phyloP scores from a whole-genome alignment of 371 early-diverging fungal genomes.

The Haplosporangium sp. region DNA sequence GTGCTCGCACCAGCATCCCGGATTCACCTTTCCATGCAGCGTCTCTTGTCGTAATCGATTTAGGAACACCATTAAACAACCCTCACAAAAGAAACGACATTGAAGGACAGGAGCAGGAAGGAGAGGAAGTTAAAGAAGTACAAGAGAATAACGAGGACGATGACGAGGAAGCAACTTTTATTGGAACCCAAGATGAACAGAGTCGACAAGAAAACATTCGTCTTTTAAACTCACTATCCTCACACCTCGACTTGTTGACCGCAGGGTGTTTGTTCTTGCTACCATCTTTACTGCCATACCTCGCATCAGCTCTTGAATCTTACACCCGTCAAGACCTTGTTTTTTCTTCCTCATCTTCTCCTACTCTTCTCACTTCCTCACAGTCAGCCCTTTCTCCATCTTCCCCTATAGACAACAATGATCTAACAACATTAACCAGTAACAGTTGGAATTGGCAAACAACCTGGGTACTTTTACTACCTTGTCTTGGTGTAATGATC shows the following conservation, averaged over 20 bases:
- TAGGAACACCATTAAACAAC: neutral
- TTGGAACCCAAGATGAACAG: neutral
- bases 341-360: slow-evolving; percentile 1
- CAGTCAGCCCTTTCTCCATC: neutral
- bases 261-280: slow-evolving; percentile 42
- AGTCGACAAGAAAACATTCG: neutral
- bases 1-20: neutral
- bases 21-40: neutral
- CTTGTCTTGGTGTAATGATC: slow-evolving; percentile 35
- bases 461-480: slow-evolving; percentile 23
- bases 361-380: neutral
- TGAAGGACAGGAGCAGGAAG: too few species aligned
- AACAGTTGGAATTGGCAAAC: slow-evolving; percentile 14
- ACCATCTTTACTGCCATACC: slow-evolving; percentile 34
- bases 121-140: neutral
- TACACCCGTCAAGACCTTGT: slow-evolving; percentile 1
- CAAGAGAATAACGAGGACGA: too few species aligned
- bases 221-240: slow-evolving; percentile 9
- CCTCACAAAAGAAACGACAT: neutral
- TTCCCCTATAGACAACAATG: neutral
- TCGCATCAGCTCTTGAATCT: slow-evolving; percentile 39
- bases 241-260: slow-evolving; percentile 32
- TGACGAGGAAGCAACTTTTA: too few species aligned
- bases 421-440: neutral
- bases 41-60: neutral